Base-by-base conservation (phyloP, 148 eudicot species). In the Vaccinium darrowii region DNA sequence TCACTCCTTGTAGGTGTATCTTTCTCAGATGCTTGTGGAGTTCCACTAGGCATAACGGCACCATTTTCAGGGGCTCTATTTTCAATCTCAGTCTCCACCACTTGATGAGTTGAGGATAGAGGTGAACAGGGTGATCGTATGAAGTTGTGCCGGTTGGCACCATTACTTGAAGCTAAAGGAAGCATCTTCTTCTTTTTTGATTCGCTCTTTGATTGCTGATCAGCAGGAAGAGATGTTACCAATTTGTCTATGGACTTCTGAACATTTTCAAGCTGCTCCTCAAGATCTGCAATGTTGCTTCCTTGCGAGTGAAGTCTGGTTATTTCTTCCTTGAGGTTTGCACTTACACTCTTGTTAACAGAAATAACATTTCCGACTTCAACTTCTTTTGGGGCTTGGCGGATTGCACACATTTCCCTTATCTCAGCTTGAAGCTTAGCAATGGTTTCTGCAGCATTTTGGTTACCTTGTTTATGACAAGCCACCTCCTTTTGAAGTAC, bases 301-400 rank as follows among this genome's bases (percentile, higher is more conserved):
- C 99, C 99, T 90, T 96, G 98, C 21, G 98, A 91, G 77, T 96
- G 97, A 84, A 96, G 97, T 88, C 97, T 93, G 36, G 99, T 92
- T 69, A 96, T 96, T 88, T 96, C 98, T 21, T 96, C 99, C 89
- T 96, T 96, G 47, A 96, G 95, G 69, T 94, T 96, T 12, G 99
- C 95, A 84, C 98, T 90, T 14, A 94, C 92, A 84, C 99, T 94
- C 86, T 92, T 93, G 86, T 96, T 92, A n/a, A 95, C 91, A 21
- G 91, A 77, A 81, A 93, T 81, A 33, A 87, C 87, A 83, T 30
- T 86, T 80, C 83, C 90, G 82, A 89, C 92, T 82, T 89, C 92
- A 80, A 92, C 90, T 86, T 91, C 93, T 82, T 87, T 86, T 15
- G 86, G 82, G 51, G 86, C 87, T 49, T 91, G 86, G 33, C 83